Evolutionary conservation across 1,284 basidiomycete species (phyloP), one percentile per base, ranked within the genome.

Genomic region (Puccinia horiana): DNA sequence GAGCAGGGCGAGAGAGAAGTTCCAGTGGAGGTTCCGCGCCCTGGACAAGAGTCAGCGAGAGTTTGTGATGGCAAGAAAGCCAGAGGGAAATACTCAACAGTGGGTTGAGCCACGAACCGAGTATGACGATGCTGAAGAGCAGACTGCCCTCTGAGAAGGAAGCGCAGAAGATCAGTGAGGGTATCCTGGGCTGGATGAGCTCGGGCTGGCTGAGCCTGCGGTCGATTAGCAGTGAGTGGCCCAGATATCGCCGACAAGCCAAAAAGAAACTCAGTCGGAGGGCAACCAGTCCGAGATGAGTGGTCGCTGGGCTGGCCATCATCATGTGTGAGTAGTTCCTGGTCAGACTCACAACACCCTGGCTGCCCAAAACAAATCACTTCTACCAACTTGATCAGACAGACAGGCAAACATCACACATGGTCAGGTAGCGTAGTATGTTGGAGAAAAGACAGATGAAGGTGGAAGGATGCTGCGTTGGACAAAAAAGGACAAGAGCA

Each of bases 81-180:
- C 47, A 18, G 44, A 6, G 23, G 61, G 44, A 32, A 49, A 52
- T 23, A 35, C 47, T 37, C 16, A 32, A 37, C 35, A 26, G 23
- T 18, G 29, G 37, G 18, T 82, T 81, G 23, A 86, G 47, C 14
- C 69, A 83, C 8, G 85, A 84, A 14, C 85, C 85, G 49, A 86
- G 85, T n/a, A 86, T 82, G 35, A 86, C 70, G 56, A 86, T 82
- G n/a, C 85, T 85, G 81, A 86, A 86, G 44, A 86, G 84, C 52
- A 85, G 85, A 47, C 83, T 84, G 54, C 83, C 84, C 83, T 86
- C 86, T 49, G 84, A 86, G 75, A 86, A 85, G 23, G 84, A 74
- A 11, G 85, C 81, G 82, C 86, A 86, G 84, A 86, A 86, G 49
- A 86, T 72, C 37, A 83, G 81, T 2, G 82, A 83, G 5, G 86